Evolutionary conservation across 495 filamentous ascomycete species (phyloP), one percentile per base, ranked within the genome.

Genomic region (Trichodelitschia bisporula): DNA sequence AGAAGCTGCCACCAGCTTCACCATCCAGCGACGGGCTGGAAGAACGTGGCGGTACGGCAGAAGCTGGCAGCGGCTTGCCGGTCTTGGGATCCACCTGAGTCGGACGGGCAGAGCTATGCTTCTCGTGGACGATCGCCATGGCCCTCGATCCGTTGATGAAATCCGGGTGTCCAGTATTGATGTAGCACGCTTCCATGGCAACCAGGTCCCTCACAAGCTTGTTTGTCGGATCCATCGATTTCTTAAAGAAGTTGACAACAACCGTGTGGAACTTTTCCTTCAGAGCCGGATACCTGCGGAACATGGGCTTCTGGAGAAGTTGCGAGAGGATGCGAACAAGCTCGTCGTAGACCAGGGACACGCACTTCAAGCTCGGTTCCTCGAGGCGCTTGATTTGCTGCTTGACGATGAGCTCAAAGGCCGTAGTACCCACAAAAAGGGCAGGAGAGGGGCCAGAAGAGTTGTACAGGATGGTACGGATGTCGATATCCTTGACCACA

Each of bases 81-180:
- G 89, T 99, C 62, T 99, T 99, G 24, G 89, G 89, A 47, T 99
- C 89, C 17, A 99, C 89, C 53, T 95, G 89, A 6, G 82, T 80
- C 10, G 89, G 89, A 49, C 83, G 86, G 26, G 66, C 40, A 10
- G 69, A 60, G 39, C 57, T 68, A 49, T 89, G 72, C 31, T 72
- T 70, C 43, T 99, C 89, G 47, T 93, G 79, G 35, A 99, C 80
- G 28, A 95, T 80, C 18, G 86, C 75, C 89, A 99, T 99, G 13
- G 86, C 84, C 66, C 77, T 37, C 15, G 30, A 40, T 16, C 89
- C 89, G 44, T 91, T 95, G 26, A 99, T 58, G 54, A 99, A 99
- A 48, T 99, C 89, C 13, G 89, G 89, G 47, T 99, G 89, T 4
- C 78, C 89, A 23, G 89, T 99, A 56, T 99, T 99, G 59, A 99